Conservation (phyloP, 2,329 filamentous ascomycete genomes). For the Trichoderma koningiopsis region DNA sequence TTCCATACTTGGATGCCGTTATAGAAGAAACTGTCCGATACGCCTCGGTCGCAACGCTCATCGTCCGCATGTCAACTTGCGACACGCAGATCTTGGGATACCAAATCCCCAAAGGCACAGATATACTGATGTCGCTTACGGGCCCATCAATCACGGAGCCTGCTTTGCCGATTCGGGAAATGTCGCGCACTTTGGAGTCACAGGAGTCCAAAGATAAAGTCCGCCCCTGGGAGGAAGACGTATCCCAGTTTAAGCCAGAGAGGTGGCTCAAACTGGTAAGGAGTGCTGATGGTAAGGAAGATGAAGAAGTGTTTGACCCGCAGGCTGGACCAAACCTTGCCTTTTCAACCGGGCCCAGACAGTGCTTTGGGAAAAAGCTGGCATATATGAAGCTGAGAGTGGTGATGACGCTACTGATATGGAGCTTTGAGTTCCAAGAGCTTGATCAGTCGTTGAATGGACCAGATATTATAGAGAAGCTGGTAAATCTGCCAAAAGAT, state of each 20-base stretch:
- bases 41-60: conserved; percentile 35
- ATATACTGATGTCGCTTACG: conserved; percentile 34
- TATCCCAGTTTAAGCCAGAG: conserved; percentile 41
- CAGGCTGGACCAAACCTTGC: conserved; percentile 41
- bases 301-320: conserved; percentile 34
- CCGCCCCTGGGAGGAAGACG: conserved; percentile 38
- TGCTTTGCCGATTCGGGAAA: conserved; percentile 35
- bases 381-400: conserved; percentile 42
- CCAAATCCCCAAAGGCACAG: conserved; percentile 40
- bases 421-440: conserved; percentile 41
- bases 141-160: conserved; percentile 38
- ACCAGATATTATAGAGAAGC: conserved; percentile 30
- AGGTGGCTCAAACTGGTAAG: conserved; percentile 39
- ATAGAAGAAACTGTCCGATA: conserved; percentile 42
- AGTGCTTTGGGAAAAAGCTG: conserved; percentile 44
- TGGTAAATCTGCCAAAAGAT: conserved; percentile 34
- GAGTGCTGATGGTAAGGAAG: conserved; percentile 20
- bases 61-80: conserved; percentile 35
- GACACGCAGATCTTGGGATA: conserved; percentile 41
- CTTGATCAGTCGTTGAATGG: conserved; percentile 28
- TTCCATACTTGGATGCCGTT: conserved; percentile 43
- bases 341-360: conserved; percentile 42
- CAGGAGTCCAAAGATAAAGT: conserved; percentile 32
- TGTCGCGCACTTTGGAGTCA: conserved; percentile 33
- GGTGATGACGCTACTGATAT: conserved; percentile 41